Evolutionary conservation across 192 early-diverging fungal species (phyloP), one percentile per base, ranked within the genome.

Genomic region (Coemansia sp.): DNA sequence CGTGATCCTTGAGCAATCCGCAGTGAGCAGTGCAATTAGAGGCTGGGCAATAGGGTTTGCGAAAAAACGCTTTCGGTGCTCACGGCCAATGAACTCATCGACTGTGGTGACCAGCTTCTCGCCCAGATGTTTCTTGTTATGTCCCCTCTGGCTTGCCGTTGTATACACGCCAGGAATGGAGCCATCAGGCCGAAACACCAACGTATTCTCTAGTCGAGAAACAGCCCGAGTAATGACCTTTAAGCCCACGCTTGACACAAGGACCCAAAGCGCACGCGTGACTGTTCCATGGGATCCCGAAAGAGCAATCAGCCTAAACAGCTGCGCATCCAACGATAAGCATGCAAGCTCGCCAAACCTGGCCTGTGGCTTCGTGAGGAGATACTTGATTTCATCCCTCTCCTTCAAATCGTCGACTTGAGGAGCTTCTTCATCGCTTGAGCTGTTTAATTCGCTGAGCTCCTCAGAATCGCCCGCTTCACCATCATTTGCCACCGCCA

Each of bases 61-160:
- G 67, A 71, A 82, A 44, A 43, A 70, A 20, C 79, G 79, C 52
- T 71, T 76, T 23, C 79, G 67, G 55, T 67, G 74, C 74, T 82
- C 79, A 16, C 79, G 79, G 3, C 79, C 79, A 24, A 70, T 24
- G 56, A 63, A 71, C 62, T 82, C 79, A 7, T 73, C 68, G 21
- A 76, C 49, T 1, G 35, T 21, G 15, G 34, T 23, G 18, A 83
- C 6, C 24, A 83, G 48, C 48, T 55, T 63, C 65, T 68, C 77
- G n/a, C 51, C 21, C 21, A 68, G 49, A 23, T 49, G 67, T 46
- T 48, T 44, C 11, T 35, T 39, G 49, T 77, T 77, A 20, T 36
- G 61, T 26, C 55, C 26, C n/a, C 61, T 52, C 26, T 64, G 41
- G 34, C 61, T 63, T 8, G 41, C 67, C 1, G 66, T 33, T 1